These are phyloP conservation scores for Boletus patriciae DNA, from an alignment of 768 basidiomycete genomes.

Conservation along the genomic window DNA sequence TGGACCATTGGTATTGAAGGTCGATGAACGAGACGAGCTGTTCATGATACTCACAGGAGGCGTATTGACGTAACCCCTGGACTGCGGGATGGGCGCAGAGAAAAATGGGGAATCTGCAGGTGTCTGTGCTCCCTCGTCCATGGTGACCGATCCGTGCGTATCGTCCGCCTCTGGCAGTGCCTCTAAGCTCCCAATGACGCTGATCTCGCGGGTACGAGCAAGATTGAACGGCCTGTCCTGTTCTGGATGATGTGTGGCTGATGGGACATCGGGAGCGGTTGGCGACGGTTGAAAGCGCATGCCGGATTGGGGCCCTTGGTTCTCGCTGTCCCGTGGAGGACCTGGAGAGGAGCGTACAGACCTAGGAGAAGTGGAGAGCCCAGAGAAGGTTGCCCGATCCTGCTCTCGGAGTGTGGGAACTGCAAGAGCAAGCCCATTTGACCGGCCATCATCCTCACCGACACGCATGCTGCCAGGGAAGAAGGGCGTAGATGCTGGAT, in stretches of 20 bases:
- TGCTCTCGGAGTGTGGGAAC: conserved; percentile 48
- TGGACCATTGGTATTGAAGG: conserved; percentile 45
- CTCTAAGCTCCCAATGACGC: conserved; percentile 50
- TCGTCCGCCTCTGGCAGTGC: conserved; percentile 58
- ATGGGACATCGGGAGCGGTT: conserved; percentile 44
- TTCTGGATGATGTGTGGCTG: conserved; percentile 48
- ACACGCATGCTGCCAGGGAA: conserved; percentile 65
- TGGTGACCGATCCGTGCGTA: conserved; percentile 38
- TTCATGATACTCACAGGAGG: conserved; percentile 44
- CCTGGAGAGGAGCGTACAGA: conserved; percentile 72
- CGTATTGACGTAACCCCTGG: conserved; percentile 42
- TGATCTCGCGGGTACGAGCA: conserved; percentile 47
- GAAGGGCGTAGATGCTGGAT: conserved; percentile 83
- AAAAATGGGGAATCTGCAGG: conserved; percentile 40
- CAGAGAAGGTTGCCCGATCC: conserved; percentile 50
- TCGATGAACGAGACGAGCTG: conserved; percentile 39
- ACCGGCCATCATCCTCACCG: conserved; percentile 52
- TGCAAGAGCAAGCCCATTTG: conserved; percentile 44
- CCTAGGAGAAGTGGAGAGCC: conserved; percentile 58
- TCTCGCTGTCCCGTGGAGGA: conserved; percentile 44
- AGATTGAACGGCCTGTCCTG: conserved; percentile 45
- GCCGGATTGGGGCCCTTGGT: conserved; percentile 21
- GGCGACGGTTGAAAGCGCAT: conserved; percentile 39
- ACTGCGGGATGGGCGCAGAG: conserved; percentile 38
- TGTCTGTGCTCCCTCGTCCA: conserved; percentile 27